Base-by-base conservation (phyloP, 345 rosid genomes). In the Eucalyptus curtisii region DNA sequence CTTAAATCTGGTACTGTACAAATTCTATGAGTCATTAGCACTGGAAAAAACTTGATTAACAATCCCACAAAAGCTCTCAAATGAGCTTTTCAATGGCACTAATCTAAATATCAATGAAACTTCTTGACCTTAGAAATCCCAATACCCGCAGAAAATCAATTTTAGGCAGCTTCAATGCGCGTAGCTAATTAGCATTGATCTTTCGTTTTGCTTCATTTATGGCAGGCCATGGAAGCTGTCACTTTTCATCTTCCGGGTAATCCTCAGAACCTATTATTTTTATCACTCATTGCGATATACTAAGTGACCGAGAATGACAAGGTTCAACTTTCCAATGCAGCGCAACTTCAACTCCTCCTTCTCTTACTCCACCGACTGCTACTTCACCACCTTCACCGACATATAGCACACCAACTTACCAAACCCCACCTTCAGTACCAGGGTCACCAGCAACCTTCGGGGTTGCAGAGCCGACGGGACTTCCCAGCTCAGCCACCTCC, bases 201-300 rank as follows among this genome's bases (percentile, higher is more conserved):
- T 49, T 42, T 71, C 33, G 6, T 24, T 52, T 24, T 79, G 31
- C 48, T 40, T 79, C 40, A 27, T 85, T 31, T 59, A 33, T 52
- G 27, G 89, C 95, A 98, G 99, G 99, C 91, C 96, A 33, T 86
- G 99, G 98, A 88, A 98, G 88, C 92, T 98, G 99, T 89, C 97
- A 79, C 90, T 97, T 52, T 68, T 33, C 96, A 87, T 89, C 88
- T 71, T 79, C 90, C 91, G 91, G 94, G 95, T 93, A 91, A 89
- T 61, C 48, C 31, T 33, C 82, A 3, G 31, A 50, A 40, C 61
- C 57, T 71, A 50, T 45, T 76, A 81, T 53, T 30, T 30, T 4
- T 50, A 31, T 88, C 49, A 87, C 27, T 52, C n/a, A 6, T 45
- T 42, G 48, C 87, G 57, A 59, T 9, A 5, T 82, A 10, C 27